These are phyloP conservation scores for Gastrodia elata DNA, from an alignment of 106 monocot species.

Conservation along the genomic window DNA sequence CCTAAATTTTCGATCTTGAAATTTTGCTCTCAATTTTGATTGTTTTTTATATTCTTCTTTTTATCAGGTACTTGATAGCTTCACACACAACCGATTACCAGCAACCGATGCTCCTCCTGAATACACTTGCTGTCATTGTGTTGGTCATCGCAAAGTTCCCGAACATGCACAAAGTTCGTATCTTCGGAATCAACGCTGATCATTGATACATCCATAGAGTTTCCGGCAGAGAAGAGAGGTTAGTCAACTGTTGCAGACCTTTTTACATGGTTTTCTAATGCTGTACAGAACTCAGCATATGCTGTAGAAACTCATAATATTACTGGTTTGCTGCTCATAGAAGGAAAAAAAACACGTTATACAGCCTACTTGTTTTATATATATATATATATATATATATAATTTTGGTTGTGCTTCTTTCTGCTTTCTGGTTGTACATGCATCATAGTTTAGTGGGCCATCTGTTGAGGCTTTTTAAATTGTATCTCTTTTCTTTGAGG, in stretches of 20 bases:
- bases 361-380: too few relatives aligned
- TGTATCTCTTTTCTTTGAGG: background rate
- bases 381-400: too few relatives aligned
- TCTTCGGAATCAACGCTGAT: conserved; percentile 35
- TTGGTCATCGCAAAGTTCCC: conserved; percentile 33
- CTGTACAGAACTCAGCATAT: background rate
- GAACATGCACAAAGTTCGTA: conserved; percentile 44
- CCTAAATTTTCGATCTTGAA: too few relatives aligned
- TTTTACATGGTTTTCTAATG: background rate
- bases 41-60: background rate
- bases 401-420: too few relatives aligned
- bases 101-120: conserved; percentile 28
- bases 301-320: background rate
- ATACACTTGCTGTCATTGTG: conserved; percentile 25
- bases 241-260: background rate
- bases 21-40: too few relatives aligned
- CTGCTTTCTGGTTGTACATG: too few relatives aligned
- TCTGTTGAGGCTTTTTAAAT: background rate
- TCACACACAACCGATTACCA: conserved; percentile 46
- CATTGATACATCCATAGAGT: background rate
- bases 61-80: conserved; percentile 35
- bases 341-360: too few relatives aligned
- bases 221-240: background rate
- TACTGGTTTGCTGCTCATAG: background rate
- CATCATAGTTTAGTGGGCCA: too few relatives aligned